Base-by-base conservation (phyloP, 2,329 filamentous ascomycete species). In the Fusarium sp. region DNA sequence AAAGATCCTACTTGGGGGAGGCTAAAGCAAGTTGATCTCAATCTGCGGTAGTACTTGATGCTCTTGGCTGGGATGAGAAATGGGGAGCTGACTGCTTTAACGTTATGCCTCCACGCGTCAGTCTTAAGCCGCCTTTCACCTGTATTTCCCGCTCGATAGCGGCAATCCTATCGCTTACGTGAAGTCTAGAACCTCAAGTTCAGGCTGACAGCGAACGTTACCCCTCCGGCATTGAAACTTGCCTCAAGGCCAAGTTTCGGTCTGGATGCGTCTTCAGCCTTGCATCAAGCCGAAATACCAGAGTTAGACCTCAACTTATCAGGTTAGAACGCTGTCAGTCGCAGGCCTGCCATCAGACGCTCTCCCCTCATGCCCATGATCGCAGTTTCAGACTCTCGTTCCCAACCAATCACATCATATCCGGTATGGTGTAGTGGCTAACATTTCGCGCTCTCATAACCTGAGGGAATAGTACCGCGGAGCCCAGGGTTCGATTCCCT, bases 351-450 rank as follows among this genome's bases (percentile, higher is more conserved):
- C 25, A 25, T 25, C 25, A 25, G 25, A 25, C 25, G 25, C 25
- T 25, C 25, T 25, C 25, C 25, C 25, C 25, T 25, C 25, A 25
- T 25, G 25, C 25, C 25, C 25, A 25, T 25, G 25, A 25, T 25
- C 25, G 25, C 25, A 25, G 25, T 25, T 25, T 25, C 25, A 25
- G 25, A 2, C 25, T 4, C 25, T 5, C 25, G 25, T 25, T 25
- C 25, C 5, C 25, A 52, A 52, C 47, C 47, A 52, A 52, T 52
- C 27, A 52, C 18, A 58, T 80, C 27, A 52, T 20, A 58, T 80
- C 78, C 78, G 78, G 78, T 80, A 79, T 80, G 79, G 79, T 80
- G 79, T 80, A 80, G 78, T 80, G 79, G 79, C 78, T 78, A 80
- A 80, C 79, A 80, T 80, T 80, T 80, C 78, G 77, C 79, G 79